Percentiles rank a stretch among this genome's conserved stretches.
These are phyloP conservation scores for Claviceps fusiformis DNA, from an alignment of 2,329 filamentous ascomycete genomes.

Conservation along the genomic window DNA sequence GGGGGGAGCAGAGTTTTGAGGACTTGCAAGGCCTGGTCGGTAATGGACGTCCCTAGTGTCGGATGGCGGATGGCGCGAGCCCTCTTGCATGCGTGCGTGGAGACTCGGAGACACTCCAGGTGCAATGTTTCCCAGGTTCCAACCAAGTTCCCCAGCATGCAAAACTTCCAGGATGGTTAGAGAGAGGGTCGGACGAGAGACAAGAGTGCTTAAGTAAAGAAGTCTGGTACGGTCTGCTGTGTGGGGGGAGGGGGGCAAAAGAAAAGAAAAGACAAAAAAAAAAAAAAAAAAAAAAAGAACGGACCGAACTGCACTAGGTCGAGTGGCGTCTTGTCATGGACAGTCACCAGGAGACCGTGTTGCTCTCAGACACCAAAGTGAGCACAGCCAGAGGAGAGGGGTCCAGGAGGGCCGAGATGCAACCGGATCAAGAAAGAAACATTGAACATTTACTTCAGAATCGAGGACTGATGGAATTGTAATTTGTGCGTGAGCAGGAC, in stretches of 20 bases:
- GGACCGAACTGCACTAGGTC: not conserved
- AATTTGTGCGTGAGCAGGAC: too few relatives aligned
- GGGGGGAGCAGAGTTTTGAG: slow-evolving; percentile 5
- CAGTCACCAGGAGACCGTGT: not conserved
- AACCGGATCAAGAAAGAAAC: too few relatives aligned
- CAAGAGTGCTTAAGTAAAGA: too few relatives aligned
- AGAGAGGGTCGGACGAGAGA: not conserved
- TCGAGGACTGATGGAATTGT: too few relatives aligned
- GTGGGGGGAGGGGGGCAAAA: too few relatives aligned
- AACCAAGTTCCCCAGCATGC: too few relatives aligned
- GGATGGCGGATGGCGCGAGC: slow-evolving; percentile 3
- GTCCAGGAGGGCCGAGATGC: too few relatives aligned
- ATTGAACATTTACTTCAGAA: too few relatives aligned
- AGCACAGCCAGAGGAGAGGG: not conserved
- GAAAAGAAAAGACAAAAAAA: too few relatives aligned
- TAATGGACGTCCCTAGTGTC: not conserved
- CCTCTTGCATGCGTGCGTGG: not conserved
- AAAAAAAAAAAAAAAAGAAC: not conserved
- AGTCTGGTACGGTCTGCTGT: too few relatives aligned
- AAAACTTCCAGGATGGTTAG: not conserved
- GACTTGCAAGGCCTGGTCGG: not conserved
- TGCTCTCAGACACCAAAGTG: not conserved
- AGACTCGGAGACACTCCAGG: not conserved
- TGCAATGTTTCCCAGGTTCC: too few relatives aligned
- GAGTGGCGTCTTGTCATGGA: not conserved